Base-by-base conservation (phyloP, 768 basidiomycete species). In the Suillus fuscotomentosus region DNA sequence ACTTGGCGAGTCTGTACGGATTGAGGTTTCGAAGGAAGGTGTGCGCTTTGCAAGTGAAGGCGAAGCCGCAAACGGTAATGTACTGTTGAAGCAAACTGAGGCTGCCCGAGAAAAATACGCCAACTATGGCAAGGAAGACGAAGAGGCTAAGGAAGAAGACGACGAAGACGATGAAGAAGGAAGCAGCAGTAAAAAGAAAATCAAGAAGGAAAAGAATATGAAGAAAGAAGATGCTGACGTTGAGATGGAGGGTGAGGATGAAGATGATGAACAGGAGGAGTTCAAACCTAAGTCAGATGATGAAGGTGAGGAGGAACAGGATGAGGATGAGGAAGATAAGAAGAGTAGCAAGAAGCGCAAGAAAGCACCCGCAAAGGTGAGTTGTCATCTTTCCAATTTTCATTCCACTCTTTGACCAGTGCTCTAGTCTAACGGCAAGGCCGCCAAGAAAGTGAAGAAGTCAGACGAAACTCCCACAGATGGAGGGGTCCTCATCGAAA, bases 21-120 rank as follows among this genome's bases (percentile, higher is more conserved):
- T 99, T 74, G 97, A 99, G 69, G 94, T 97, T 47, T 87, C 86
- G 66, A 98, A 99, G 74, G 97, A 99, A 72, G 97, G 97, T 57
- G 91, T 98, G 7, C 84, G 95, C 36, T 99, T 99, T 75, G 85
- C 88, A 20, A 87, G 88, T 59, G 97, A 99, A 41, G 97, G 97
- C 51, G 97, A 99, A 78, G 87, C 94, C 3, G 97, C 97, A 13
- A 95, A 93, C 67, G 96, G 94, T 2, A 90, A 80, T 72, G 88
- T 99, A 2, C 78, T 97, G 22, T 78, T 99, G 54, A 90, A 91
- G 73, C 92, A 91, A 69, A 84, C 85, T 6, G 89, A 90, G 9
- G 82, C 81, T 2, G 78, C 81, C n/a, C 70, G 70, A 41, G 79
- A 81, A 63, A 73, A 72, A 45, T 78, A 79, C 43, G 76, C 76